Conservation (phyloP, 768 basidiomycete species). For the Asterophora lycoperdoides region DNA sequence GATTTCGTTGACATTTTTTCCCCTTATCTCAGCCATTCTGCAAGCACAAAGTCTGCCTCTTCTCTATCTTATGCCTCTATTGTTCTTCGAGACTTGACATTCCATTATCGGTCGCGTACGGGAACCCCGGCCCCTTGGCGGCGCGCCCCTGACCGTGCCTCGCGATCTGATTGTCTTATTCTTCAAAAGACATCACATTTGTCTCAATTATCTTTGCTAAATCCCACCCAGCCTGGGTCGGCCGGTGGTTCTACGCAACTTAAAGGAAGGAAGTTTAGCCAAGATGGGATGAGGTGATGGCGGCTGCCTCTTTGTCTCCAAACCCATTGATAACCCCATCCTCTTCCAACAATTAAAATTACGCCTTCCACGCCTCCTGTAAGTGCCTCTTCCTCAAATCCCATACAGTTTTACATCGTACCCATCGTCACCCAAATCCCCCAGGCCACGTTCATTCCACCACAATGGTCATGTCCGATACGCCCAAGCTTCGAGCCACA, state of each 20-base stretch:
- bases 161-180: constrained; percentile 9
- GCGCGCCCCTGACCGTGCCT: constrained; percentile 4
- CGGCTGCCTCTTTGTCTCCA: constrained; percentile 7
- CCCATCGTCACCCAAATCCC: too few species aligned
- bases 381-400: not conserved
- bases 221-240: not conserved
- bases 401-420: too few species aligned
- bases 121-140: not conserved
- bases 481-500: not conserved
- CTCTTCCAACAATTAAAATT: not conserved
- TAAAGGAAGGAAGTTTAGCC: not conserved
- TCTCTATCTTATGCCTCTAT: constrained; percentile 11
- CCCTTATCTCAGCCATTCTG: not conserved
- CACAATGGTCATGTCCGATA: constrained; percentile 3
- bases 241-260: not conserved
- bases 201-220: not conserved
- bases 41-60: not conserved
- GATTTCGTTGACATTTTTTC: not conserved
- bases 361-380: not conserved
- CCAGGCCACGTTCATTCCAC: not conserved
- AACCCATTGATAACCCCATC: constrained; percentile 3
- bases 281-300: not conserved
- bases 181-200: constrained; percentile 10
- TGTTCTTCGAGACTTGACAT: constrained; percentile 13
- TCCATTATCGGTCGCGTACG: constrained; percentile 5